Conservation (phyloP, 345 rosid species). For the Sonneratia alba region DNA sequence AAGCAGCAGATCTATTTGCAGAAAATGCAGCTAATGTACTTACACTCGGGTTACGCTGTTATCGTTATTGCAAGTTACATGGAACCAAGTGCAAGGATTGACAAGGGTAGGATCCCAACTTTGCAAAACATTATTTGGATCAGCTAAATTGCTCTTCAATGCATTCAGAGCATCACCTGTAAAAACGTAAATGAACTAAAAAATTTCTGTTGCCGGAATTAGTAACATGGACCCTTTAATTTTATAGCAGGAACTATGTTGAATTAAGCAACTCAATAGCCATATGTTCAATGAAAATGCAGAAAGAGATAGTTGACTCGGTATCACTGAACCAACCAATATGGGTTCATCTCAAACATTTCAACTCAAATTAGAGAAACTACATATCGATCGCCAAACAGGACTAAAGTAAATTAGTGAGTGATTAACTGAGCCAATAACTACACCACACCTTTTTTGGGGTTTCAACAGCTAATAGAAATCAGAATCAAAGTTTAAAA, state of each 20-base stretch:
- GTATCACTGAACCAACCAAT: not conserved
- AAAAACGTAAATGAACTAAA: not conserved
- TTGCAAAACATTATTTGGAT: conserved; percentile 65
- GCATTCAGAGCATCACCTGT: conserved; percentile 85
- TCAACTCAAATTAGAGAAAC: not conserved
- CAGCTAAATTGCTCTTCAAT: conserved; percentile 47
- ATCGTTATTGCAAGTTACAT: conserved; percentile 69
- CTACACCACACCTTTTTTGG: not conserved
- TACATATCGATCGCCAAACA: not conserved
- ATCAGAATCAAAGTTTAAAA: not conserved
- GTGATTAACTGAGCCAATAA: not conserved
- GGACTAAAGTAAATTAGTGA: not conserved
- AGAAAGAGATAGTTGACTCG: not conserved
- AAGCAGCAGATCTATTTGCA: not conserved
- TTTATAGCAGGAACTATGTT: not conserved
- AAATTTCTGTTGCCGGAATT: not conserved
- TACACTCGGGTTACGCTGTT: conserved; percentile 73
- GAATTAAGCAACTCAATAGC: not conserved
- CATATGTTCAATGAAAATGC: not conserved
- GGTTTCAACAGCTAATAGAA: not conserved
- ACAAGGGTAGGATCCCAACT: conserved; percentile 79
- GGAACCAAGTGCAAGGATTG: conserved; percentile 82
- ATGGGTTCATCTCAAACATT: not conserved
- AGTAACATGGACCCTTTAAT: not conserved
- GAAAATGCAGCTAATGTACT: conserved; percentile 19